Evolutionary conservation across 2,329 filamentous ascomycete species (phyloP).

Genomic region (Aureobasidium sp.): DNA sequence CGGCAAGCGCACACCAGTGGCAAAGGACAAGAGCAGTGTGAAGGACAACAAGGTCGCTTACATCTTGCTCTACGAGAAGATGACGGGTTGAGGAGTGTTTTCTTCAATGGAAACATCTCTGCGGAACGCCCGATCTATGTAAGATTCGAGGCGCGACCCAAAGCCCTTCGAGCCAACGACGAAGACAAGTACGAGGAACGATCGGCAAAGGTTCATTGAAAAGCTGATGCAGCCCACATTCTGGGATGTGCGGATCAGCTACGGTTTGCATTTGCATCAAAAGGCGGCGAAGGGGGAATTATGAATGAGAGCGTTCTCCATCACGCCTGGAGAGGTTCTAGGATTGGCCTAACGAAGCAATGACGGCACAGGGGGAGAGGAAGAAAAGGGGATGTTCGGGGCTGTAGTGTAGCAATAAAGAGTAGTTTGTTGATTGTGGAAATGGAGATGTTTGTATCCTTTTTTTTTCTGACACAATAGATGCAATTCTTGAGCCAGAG

Average conservation of each 20-base stretch:
- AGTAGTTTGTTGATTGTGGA: background rate
- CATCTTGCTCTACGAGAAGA: constrained; percentile 85
- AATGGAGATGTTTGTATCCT: background rate
- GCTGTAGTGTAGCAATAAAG: background rate
- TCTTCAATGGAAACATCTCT: background rate
- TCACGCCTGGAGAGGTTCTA: background rate
- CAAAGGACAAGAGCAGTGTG: constrained; percentile 41
- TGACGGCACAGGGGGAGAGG: background rate
- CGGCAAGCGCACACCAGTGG: constrained; percentile 46
- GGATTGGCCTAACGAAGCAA: constrained; percentile 7
- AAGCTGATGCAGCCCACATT: background rate
- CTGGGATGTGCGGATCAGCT: background rate
- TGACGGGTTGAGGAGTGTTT: constrained; percentile 31
- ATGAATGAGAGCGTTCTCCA: background rate
- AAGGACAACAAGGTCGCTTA: constrained; percentile 98
- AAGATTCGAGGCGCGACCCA: background rate
- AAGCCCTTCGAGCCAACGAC: background rate
- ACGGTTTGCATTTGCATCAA: constrained; percentile 8
- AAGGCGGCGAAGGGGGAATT: background rate
- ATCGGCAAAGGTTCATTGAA: background rate
- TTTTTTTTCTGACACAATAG: background rate
- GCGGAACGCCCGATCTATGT: background rate
- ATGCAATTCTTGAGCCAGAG: background rate
- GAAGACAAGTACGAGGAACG: background rate
- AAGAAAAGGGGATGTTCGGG: background rate